Conservation (phyloP, 106 monocot genomes). For the Allium cepa region DNA sequence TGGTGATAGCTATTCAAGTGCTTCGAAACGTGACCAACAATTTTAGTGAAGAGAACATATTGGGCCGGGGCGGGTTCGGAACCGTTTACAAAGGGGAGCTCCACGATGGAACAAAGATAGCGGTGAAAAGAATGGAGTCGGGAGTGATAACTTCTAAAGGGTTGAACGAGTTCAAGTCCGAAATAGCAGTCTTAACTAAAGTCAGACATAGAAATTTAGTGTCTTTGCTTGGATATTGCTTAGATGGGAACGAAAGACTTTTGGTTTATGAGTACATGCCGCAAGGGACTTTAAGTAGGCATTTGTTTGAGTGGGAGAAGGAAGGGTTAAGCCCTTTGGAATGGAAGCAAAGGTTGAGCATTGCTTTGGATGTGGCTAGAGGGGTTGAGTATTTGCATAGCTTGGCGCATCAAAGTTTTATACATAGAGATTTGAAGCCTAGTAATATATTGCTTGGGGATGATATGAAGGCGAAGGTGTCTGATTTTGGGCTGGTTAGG, state of each 20-base stretch:
- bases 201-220: conserved; percentile 29
- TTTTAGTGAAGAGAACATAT: conserved; percentile 9
- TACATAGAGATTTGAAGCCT: conserved; percentile 16
- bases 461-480: conserved; percentile 48
- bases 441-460: conserved; percentile 40
- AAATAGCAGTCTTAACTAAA: conserved; percentile 27
- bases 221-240: conserved; percentile 27
- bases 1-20: conserved; percentile 31
- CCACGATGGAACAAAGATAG: conserved; percentile 28
- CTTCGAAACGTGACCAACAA: conserved; percentile 18
- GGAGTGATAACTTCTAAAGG: conserved; percentile 23
- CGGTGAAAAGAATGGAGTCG: conserved; percentile 29
- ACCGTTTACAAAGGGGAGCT: conserved; percentile 12
- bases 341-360: conserved; percentile 28
- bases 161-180: conserved; percentile 26
- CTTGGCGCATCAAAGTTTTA: conserved; percentile 28
- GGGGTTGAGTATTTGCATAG: conserved; percentile 29
- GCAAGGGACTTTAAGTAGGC: conserved; percentile 24
- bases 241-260: conserved; percentile 21
- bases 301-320: conserved; percentile 23
- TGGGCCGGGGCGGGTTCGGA: conserved; percentile 9
- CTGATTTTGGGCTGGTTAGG: conserved; percentile 47
- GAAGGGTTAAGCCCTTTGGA: conserved; percentile 19
- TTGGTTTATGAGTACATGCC: conserved; percentile 24
- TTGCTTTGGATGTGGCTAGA: conserved; percentile 33